Conservation (phyloP, 78 protist species). For the Pelomyxa schiedti region DNA sequence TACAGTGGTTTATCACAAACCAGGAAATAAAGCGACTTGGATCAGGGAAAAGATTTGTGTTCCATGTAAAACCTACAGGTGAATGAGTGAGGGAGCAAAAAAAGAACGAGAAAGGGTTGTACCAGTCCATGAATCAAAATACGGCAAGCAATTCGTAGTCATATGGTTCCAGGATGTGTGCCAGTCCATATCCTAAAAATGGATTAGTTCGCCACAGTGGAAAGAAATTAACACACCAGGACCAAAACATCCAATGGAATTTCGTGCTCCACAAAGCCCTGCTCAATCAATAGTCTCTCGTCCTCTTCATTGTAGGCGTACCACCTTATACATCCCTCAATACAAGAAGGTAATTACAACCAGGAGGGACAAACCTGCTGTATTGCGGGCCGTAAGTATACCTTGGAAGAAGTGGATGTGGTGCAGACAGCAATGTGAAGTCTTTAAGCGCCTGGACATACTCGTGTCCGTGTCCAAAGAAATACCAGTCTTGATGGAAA, state of each 20-base stretch:
- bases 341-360: background rate
- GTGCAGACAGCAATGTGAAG: background rate
- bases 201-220: no score
- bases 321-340: no score
- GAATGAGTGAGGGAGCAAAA: no score
- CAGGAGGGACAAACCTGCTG: background rate
- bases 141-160: background rate
- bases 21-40: no score
- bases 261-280: no score
- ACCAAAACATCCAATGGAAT: no score
- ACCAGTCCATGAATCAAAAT: no score
- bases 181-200: background rate
- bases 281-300: background rate
- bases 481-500: background rate
- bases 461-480: background rate
- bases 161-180: background rate
- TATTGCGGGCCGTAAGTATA: background rate
- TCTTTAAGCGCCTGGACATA: background rate
- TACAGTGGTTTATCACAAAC: no score
- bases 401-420: background rate
- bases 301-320: background rate
- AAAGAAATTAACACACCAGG: no score
- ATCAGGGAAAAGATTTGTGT: no score
- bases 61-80: no score
- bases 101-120: no score